Evolutionary conservation across 2,329 filamentous ascomycete genomes (phyloP).

Genomic region (Pseudopyrenochaeta lycopersici): DNA sequence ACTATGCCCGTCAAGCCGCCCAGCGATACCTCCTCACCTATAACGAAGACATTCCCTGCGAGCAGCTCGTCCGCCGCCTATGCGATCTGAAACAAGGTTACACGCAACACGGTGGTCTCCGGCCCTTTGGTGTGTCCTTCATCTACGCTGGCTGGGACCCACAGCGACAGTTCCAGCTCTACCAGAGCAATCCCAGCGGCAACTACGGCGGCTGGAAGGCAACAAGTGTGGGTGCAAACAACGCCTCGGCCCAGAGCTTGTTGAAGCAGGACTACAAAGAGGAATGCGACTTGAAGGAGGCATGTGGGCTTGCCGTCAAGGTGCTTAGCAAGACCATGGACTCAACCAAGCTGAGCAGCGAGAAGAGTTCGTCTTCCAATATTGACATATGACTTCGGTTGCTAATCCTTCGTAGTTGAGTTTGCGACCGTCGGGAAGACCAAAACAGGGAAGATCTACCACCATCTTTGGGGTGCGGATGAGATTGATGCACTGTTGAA

Average conservation of each 20-base stretch:
- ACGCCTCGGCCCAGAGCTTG: constrained; percentile 94
- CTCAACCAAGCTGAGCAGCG: constrained; percentile 96
- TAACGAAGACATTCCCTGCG: constrained; percentile 99
- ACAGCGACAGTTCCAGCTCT: constrained; percentile 96
- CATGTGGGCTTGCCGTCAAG: constrained; percentile 97
- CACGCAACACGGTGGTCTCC: constrained; percentile 97
- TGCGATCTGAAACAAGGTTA: constrained; percentile 99
- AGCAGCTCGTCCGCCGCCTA: constrained; percentile 94
- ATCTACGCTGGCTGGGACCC: constrained; percentile 99
- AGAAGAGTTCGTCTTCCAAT: constrained; percentile 84
- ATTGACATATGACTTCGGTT: constrained; percentile 1
- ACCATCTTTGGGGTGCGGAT: constrained; percentile 95
- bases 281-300: constrained; percentile 94
- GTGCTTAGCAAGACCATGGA: constrained; percentile 99
- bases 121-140: constrained; percentile 98
- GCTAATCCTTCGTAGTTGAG: constrained; percentile 72
- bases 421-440: constrained; percentile 98
- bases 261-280: constrained; percentile 99
- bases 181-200: constrained; percentile 97
- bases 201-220: constrained; percentile 99
- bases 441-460: constrained; percentile 95
- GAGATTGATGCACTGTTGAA: constrained; percentile 94
- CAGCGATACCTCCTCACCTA: constrained; percentile 98
- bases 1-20: constrained; percentile 96
- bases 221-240: constrained; percentile 96